Evolutionary conservation across 805 yeast species (phyloP), one percentile per base, ranked within the genome.

Genomic region (Lipomyces sp.): DNA sequence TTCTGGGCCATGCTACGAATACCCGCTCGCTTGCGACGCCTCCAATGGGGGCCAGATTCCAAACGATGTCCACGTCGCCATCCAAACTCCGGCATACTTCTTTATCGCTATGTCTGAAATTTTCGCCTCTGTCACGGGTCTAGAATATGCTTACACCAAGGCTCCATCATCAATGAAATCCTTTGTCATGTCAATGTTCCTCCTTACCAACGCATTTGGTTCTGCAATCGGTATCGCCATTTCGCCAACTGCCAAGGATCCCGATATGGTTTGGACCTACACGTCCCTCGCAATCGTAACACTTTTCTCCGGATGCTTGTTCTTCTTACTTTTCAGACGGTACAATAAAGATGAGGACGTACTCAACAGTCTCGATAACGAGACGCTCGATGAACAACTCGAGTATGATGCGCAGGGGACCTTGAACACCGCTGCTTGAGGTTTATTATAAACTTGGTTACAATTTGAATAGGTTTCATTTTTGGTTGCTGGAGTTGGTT

Each of bases 111-210:
- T 88, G 62, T 85, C 92, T 18, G 96, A 90, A 78, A 89, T 90
- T 71, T 84, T 90, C 72, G 92, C 93, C 39, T 87, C 90, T 62
- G 85, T 89, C 73, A 89, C 95, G 30, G 95, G 94, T 73, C 84
- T 88, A 72, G 95, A 90, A 79, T 89, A 88, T 75, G 96, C 96
- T 24, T 90, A 88, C 79, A 86, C 92, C 34, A 88, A 90, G 80
- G 94, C 95, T 4, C 95, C 95, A 53, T 83, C 82, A 7, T 79
- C 83, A 59, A 86, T 86, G 90, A 86, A 85, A 77, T 84, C 89
- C 15, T 84, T 86, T 74, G 83, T 86, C 73, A 86, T 86, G 87
- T 72, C 81, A 6, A 69, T 86, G 60, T 89, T 87, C 81, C 81
- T 90, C 74, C 79, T 90, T 64, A 88, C 90, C 53, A 87, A 82